These are phyloP conservation scores for Tricholoma terreum DNA, from an alignment of 768 basidiomycete species.

Conservation along the genomic window DNA sequence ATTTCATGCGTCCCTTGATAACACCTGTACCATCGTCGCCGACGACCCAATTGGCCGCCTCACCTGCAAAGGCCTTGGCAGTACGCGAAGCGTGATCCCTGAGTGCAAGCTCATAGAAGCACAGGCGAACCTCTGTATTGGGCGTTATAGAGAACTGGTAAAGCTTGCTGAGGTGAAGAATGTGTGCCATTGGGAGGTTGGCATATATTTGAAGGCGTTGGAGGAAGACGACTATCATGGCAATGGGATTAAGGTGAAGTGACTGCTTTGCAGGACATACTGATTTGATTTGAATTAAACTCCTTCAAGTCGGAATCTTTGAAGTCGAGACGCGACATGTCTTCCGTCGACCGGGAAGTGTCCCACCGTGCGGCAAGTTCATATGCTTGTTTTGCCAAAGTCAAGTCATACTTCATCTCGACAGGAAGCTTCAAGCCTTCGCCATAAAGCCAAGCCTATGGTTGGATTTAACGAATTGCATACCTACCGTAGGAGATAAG, in stretches of 20 bases:
- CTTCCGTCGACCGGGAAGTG: conserved; percentile 45
- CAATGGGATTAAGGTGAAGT: not conserved
- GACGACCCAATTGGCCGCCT: conserved; percentile 67
- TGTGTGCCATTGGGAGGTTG: conserved; percentile 57
- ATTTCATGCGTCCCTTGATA: conserved; percentile 83
- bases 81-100: conserved; percentile 43
- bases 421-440: conserved; percentile 73
- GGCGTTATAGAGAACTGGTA: conserved; percentile 44
- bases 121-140: conserved; percentile 75
- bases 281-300: conserved; percentile 75
- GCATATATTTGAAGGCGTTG: conserved; percentile 67
- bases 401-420: conserved; percentile 69
- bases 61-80: conserved; percentile 47
- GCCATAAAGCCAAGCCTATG: conserved; percentile 78
- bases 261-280: conserved; percentile 34
- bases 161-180: conserved; percentile 59
- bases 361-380: conserved; percentile 76
- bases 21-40: conserved; percentile 58
- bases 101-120: conserved; percentile 76
- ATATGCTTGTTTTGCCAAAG: conserved; percentile 68
- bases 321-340: conserved; percentile 52
- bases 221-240: conserved; percentile 69
- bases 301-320: conserved; percentile 52
- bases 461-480: not conserved
- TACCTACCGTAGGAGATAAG: not conserved